Percentiles rank a stretch among this genome's conserved stretches.
phyloP scores from a whole-genome alignment of 73 alveolate species.

The Paramecium biaurelia region DNA sequence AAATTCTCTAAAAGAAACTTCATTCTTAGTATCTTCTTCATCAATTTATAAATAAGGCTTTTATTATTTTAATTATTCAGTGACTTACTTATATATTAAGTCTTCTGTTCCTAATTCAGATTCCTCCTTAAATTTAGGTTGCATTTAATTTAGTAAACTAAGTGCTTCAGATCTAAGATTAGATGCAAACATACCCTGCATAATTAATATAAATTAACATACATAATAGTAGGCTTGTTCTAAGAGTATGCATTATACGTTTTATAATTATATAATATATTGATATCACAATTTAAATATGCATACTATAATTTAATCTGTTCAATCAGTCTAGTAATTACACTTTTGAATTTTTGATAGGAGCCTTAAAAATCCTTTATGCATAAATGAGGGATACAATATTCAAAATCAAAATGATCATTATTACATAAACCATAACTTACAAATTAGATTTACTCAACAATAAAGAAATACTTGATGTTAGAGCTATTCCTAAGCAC shows the following conservation, averaged over 20 bases:
- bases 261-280: background rate
- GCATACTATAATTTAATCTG: background rate
- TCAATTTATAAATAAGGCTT: background rate
- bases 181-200: background rate
- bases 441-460: background rate
- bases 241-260: background rate
- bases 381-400: background rate
- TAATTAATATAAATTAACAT: background rate
- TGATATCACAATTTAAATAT: background rate
- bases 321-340: background rate
- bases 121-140: background rate
- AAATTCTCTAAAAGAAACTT: background rate
- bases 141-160: background rate
- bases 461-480: background rate
- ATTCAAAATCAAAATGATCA: background rate
- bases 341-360: background rate
- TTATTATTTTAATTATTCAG: background rate
- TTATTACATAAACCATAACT: background rate
- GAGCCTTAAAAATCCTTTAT: background rate
- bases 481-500: background rate
- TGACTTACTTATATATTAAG: background rate
- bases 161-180: conserved; percentile 15
- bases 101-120: background rate
- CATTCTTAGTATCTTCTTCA: background rate
- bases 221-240: background rate